phyloP scores from a whole-genome alignment of 1,284 basidiomycete genomes.

The Butyriboletus appendiculatus region DNA sequence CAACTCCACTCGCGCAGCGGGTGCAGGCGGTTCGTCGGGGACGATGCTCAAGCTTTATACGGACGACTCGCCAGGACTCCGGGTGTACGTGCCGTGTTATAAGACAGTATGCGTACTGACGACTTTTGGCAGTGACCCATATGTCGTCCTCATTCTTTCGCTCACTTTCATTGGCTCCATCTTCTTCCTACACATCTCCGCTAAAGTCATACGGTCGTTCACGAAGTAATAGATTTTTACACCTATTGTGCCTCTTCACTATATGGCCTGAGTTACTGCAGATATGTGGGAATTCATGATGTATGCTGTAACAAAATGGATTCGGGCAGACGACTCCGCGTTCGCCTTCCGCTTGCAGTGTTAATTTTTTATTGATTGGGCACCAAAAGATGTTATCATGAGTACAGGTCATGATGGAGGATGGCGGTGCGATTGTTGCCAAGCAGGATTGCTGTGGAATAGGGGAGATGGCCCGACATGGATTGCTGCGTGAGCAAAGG shows the following conservation, averaged over 20 bases:
- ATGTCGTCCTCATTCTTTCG: conserved; percentile 96
- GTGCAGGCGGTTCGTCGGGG: conserved; percentile 94
- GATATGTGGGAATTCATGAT: not conserved
- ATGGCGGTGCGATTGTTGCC: not conserved
- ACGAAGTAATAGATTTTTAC: conserved; percentile 53
- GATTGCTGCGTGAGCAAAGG: conserved; percentile 8
- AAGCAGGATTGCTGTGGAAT: not conserved
- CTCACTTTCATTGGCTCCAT: conserved; percentile 98
- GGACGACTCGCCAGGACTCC: conserved; percentile 93
- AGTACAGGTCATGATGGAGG: too few species aligned
- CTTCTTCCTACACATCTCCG: conserved; percentile 98
- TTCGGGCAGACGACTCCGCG: not conserved
- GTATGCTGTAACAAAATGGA: not conserved
- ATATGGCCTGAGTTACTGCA: not conserved
- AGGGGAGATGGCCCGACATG: conserved; percentile 5
- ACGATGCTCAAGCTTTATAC: conserved; percentile 99
- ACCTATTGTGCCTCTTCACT: not conserved
- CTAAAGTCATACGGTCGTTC: conserved; percentile 91
- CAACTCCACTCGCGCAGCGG: conserved; percentile 89
- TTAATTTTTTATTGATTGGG: not conserved
- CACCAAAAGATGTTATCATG: too few species aligned
- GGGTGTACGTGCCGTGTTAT: conserved; percentile 73
- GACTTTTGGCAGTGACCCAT: conserved; percentile 76
- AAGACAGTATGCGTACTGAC: conserved; percentile 1
- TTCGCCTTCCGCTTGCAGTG: not conserved